Base-by-base conservation (phyloP, 225 moss, liverwort and hornwort genomes). In the Takakia lepidozioides region DNA sequence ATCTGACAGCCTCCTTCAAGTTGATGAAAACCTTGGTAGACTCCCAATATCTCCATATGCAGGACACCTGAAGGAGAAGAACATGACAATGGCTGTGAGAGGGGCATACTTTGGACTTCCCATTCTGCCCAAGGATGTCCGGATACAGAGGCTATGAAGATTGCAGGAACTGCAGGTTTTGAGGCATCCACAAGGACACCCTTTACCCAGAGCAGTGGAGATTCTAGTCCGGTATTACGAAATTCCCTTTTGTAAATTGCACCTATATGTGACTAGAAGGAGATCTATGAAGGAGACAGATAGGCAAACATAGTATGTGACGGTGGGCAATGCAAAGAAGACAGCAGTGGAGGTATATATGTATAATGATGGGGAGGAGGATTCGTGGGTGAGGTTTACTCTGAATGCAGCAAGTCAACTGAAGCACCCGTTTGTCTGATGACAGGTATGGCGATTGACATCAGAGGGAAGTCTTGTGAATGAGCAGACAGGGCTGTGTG, bases 401-500 rank as follows among this genome's bases (percentile, higher is more conserved):
- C n/a, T n/a, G n/a, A n/a, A n/a, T n/a, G n/a, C n/a, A n/a, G n/a
- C n/a, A n/a, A n/a, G n/a, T n/a, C n/a, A n/a, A n/a, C n/a, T n/a
- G n/a, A n/a, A n/a, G n/a, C n/a, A n/a, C n/a, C n/a, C n/a, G n/a
- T n/a, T n/a, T n/a, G n/a, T n/a, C n/a, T n/a, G n/a, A n/a, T 60
- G 19, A 35, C 63, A 79, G 78, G 40, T 59, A 42, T 79, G 78
- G 78, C 69, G 29, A 57, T 53, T 74, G 45, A 74, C 73, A 27
- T 46, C 40, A 27, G 66, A 63, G 25, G 78, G 73, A 52, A 59
- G 50, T 38, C 69, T 79, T 49, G 62, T 26, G 54, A 69, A 79
- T 25, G 43, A 66, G 48, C 49, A 54, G 36, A 70, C 73, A 25
- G 66, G 54, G 43, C 56, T 59, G 19, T 74, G 73, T 63, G 78